Base-by-base conservation (phyloP, 352 stramenopile genomes). In the Pythium chondricola region DNA sequence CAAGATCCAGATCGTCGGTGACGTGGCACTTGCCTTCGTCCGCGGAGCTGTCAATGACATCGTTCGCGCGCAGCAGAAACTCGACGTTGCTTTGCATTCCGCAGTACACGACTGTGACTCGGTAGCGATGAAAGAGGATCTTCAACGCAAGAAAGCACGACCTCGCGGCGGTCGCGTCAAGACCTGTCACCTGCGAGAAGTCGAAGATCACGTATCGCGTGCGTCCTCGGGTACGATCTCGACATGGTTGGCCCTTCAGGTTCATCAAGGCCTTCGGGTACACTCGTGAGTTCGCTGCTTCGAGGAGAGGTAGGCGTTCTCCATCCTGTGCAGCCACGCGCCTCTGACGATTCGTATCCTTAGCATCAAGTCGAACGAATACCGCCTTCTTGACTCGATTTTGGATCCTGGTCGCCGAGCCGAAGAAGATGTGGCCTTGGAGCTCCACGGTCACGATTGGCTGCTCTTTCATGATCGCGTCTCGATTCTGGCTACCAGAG, bases 361-460 rank as follows among this genome's bases (percentile, higher is more conserved):
- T 35, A n/a, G 21, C 9, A 11, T 43, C 18, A 8, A 51, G 31
- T 11, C 42, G 48, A 18, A 88, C 66, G 49, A 74, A 83, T 29
- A 90, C 77, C 14, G 60, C 76, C 43, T 67, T 69, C 40, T 85
- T 85, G 24, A 90, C 74, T 20, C 67, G 65, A 33, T 78, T 81
- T 59, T 82, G 69, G 32, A 88, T 82, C 0, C 71, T 69, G 3
- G 82, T 85, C 16, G 74, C 76, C 2, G 76, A 88, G 2, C 77
- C 79, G 48, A 90, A 90, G 56, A 90, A 90, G 27, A 88, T 71
- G 43, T 88, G 81, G 3, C 78, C 77, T 45, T 88, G 71, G 6
- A 88, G 45, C 48, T 83, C 68, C 10, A 89, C 58, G 0, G 71
- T 85, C 22, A 86, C 68, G 43, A 89, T 86, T 13, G 67, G 56